Evolutionary conservation across 2,329 filamentous ascomycete species (phyloP), one percentile per base, ranked within the genome.

Genomic region (Fusarium subglutinans): DNA sequence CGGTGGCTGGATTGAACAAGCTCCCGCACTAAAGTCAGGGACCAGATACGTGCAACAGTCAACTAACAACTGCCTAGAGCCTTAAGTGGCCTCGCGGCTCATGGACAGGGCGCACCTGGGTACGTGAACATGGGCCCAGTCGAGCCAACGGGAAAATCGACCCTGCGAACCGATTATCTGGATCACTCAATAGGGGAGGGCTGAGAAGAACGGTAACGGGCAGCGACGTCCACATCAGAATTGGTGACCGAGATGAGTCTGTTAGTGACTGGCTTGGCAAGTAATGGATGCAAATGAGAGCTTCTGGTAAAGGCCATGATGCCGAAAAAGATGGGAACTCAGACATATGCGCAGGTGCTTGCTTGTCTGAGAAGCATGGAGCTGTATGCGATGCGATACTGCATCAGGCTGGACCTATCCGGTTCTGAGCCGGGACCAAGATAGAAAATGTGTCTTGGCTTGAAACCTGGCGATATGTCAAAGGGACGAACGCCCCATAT

Each of bases 211-310:
- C 66, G 72, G 66, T 54, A 75, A 37, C 24, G 33, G 56, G 26
- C 33, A 59, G 58, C 50, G 35, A 54, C 60, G 66, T 70, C 72
- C 72, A 61, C 60, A 69, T 66, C 54, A 77, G 65, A 76, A 65
- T 56, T 56, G 62, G 44, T 58, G 47, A 56, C 76, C 76, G 74
- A 77, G 74, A 77, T 77, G 76, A 77, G 61, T 64, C 63, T 69
- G 60, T 56, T 77, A 56, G 55, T 55, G 35, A 51, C 54, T 65
- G 30, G 44, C 73, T 76, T 69, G 75, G 65, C 69, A 58, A 50
- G 55, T 33, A 66, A 50, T 72, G 59, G 53, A 63, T 63, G 44
- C 56, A 63, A 61, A 66, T 59, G 53, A 45, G 74, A 72, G 64
- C 60, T 73, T 63, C 75, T 66, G 57, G 64, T 66, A 64, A 65